These are phyloP conservation scores for Starmerella stellata DNA, from an alignment of 805 yeast species.

Conservation along the genomic window DNA sequence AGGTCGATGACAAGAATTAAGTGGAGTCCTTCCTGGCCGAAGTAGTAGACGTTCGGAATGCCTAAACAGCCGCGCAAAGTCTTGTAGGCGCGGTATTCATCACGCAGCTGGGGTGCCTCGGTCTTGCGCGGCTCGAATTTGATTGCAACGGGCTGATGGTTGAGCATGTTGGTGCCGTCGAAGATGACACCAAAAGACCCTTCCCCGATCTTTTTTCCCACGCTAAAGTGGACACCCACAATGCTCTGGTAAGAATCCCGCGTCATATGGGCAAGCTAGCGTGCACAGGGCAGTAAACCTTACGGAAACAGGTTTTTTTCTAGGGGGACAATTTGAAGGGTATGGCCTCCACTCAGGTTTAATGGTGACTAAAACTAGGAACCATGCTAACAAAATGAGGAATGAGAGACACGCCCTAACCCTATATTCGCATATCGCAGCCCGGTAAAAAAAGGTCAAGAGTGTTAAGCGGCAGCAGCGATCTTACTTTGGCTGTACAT, in stretches of 20 bases:
- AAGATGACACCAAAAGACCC: constrained; percentile 96
- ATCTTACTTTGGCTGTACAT: no score
- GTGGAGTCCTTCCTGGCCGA: constrained; percentile 96
- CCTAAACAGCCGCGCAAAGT: constrained; percentile 67
- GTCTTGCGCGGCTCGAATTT: constrained; percentile 89
- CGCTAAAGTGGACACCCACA: constrained; percentile 89
- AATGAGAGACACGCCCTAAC: not conserved
- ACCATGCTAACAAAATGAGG: not conserved
- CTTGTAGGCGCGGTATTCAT: constrained; percentile 90
- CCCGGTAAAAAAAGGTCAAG: no score
- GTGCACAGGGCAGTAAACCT: not conserved
- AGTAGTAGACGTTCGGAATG: constrained; percentile 90
- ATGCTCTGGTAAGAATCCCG: constrained; percentile 21
- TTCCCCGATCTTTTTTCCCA: constrained; percentile 95
- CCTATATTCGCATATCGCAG: not conserved
- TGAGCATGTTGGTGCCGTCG: constrained; percentile 83
- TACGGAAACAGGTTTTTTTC: not conserved
- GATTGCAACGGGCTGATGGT: constrained; percentile 86
- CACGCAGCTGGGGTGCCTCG: constrained; percentile 93
- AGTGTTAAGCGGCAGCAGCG: no score
- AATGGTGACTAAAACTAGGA: not conserved
- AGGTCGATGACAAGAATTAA: constrained; percentile 86
- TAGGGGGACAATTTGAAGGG: not conserved
- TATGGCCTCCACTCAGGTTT: not conserved
- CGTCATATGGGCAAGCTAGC: constrained; percentile 1